These are phyloP conservation scores for Phytophthora tentaculata DNA, from an alignment of 352 stramenopile species.

Conservation along the genomic window DNA sequence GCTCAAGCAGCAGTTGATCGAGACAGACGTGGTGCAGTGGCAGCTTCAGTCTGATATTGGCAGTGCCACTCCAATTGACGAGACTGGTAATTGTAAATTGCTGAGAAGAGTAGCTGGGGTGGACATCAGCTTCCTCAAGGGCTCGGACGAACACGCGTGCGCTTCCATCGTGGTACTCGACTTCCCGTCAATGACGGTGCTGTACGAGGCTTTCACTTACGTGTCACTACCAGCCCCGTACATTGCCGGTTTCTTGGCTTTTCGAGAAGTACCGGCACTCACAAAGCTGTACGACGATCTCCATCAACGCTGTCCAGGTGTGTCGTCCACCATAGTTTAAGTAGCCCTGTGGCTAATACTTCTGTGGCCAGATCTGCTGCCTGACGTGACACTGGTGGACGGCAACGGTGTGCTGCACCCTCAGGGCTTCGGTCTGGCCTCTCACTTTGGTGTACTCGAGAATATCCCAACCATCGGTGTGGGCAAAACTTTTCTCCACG, in stretches of 20 bases:
- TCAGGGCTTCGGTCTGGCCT: conserved; percentile 92
- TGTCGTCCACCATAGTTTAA: neutral
- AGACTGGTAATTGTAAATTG: conserved; percentile 5
- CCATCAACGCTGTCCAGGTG: conserved; percentile 54
- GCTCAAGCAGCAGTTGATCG: conserved; percentile 60
- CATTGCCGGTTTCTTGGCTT: conserved; percentile 82
- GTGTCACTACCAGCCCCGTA: conserved; percentile 82
- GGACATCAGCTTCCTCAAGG: conserved; percentile 87
- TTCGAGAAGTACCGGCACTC: conserved; percentile 79
- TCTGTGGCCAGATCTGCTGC: conserved; percentile 55
- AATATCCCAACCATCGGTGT: conserved; percentile 93
- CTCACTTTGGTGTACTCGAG: conserved; percentile 91
- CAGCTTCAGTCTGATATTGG: conserved; percentile 18
- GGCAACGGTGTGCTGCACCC: conserved; percentile 91
- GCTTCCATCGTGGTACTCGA: conserved; percentile 82
- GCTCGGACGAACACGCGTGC: conserved; percentile 80
- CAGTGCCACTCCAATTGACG: conserved; percentile 4
- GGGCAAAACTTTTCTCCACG: conserved; percentile 90
- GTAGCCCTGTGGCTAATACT: neutral
- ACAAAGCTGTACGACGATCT: conserved; percentile 74
- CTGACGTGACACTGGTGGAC: conserved; percentile 93
- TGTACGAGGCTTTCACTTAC: conserved; percentile 89
- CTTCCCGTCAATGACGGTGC: conserved; percentile 61
- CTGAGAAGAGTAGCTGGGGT: conserved; percentile 70
- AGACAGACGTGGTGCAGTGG: conserved; percentile 57